Base-by-base conservation (phyloP, 1,284 basidiomycete species). In the Vanrija pseudolonga region DNA sequence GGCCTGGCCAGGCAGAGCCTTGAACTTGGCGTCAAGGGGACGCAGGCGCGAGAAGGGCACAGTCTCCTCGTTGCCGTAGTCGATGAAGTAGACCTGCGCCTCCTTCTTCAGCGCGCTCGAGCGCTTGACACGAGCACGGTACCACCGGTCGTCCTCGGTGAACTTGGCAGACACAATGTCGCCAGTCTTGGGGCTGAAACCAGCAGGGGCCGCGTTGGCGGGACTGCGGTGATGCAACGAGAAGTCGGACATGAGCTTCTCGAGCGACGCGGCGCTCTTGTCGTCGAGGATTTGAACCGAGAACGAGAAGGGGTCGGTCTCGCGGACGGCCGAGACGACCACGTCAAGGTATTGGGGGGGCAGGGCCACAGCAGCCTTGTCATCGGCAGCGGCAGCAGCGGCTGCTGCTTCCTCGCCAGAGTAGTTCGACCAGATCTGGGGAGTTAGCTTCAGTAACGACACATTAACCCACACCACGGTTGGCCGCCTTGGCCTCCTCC, bases 181-280 rank as follows among this genome's bases (percentile, higher is more conserved):
- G 24, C 93, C 93, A 18, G 82, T 83, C 68, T 83, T 85, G 2
- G 92, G 94, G 4, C 80, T 77, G 69, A 91, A 94, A 48, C 82
- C 82, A 24, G 85, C 65, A 0, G 87, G 79, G 6, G 82, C 70
- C 14, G 63, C 57, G 7, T 82, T 75, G 5, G 83, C 74, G 18
- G 85, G 80, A 38, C 83, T 83, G 47, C 84, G 83, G 76, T 96
- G 89, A 73, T 92, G 85, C 38, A 88, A 71, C 3, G 90, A 87
- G 69, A 98, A 94, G 59, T 97, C 94, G 47, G 81, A 80, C 95
- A 98, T 98, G 60, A 98, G 81, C 72, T 87, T 87, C 69, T 97
- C 94, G 53, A 98, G 80, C 15, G 88, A 85, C 7, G 87, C 88
- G 53, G 94, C 92, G 53, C 90, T 90, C 77, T 90, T 87, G 4